A percentile compares a stretch with the other conserved stretches of the same genome.
These are phyloP conservation scores for Acanthamoeba lenticulata DNA, from an alignment of 208 protist genomes.

Conservation along the genomic window DNA sequence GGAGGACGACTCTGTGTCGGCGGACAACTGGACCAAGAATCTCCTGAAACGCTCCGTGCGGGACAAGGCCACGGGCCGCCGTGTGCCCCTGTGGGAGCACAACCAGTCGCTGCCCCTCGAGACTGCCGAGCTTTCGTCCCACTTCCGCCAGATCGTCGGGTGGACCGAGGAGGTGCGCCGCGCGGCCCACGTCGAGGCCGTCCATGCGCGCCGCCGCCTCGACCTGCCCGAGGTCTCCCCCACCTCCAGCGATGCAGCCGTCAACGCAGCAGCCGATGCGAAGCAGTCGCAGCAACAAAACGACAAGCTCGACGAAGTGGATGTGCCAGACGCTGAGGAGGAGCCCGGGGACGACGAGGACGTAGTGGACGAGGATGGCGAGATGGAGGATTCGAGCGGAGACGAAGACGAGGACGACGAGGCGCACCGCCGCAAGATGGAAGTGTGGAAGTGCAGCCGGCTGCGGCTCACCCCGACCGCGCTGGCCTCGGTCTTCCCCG, in stretches of 20 bases:
- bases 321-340: neutral
- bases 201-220: neutral
- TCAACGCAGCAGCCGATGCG: neutral
- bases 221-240: neutral
- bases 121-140: neutral
- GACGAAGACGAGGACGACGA: conserved; percentile 10
- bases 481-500: conserved; percentile 8
- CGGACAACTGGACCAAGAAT: conserved; percentile 1
- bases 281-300: neutral
- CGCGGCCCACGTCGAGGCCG: neutral
- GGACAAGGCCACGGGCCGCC: neutral
- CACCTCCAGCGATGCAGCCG: neutral
- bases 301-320: neutral
- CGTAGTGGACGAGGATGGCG: neutral
- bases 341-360: neutral
- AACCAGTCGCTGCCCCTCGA: conserved; percentile 39
- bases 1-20: neutral
- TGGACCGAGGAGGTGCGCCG: conserved; percentile 12
- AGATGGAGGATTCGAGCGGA: neutral
- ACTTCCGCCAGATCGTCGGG: conserved; percentile 55
- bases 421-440: neutral
- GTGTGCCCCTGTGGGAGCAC: conserved; percentile 30
- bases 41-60: neutral
- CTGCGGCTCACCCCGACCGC: neutral
- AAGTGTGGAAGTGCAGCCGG: conserved; percentile 46